Base-by-base conservation (phyloP, 371 early-diverging fungal genomes). In the Phascolomyces articulosus region DNA sequence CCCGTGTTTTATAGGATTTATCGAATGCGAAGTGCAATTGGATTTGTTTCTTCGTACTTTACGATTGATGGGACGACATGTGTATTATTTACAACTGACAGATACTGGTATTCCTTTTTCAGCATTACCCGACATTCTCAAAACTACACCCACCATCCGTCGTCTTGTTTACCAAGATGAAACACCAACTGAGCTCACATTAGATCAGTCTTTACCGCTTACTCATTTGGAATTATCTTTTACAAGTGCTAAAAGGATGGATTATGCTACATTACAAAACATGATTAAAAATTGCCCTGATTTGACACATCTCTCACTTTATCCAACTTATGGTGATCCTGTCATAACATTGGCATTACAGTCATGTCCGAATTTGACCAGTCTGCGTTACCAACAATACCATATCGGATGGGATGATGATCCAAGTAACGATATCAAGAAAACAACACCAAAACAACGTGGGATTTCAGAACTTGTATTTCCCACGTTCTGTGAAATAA, bases 51-150 rank as follows among this genome's bases (percentile, higher is more conserved):
- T 63, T 4, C 54, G 74, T 9, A 38, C 67, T 41, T 44, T 79
- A 18, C 70, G 72, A 28, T 13, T 74, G 0, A 62, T 74, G 53
- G 73, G 77, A 16, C 70, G 59, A 23, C 47, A 74, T 47, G 44
- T 79, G 20, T 57, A 28, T 3, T 40, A 59, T 40, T 29, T 78
- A n/a, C 56, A 58, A 3, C 18, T 76, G 29, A 70, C 70, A 44
- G 60, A 63, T 28, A 55, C 55, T 0, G 49, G 21, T 21, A 23
- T 71, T 27, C 29, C 58, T 18, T 51, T 9, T 16, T 63, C 34
- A 21, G 38, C 21, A 10, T 16, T 16, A 21, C 68, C 10, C n/a
- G 44, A 59, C 0, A 31, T 73, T 2, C 26, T 66, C 38, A 58
- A 66, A 15, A 23, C 4, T 6, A 66, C 62, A 21, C 65, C 70